Conservation (phyloP, 345 rosid genomes). For the Dipteronia dyeriana region DNA sequence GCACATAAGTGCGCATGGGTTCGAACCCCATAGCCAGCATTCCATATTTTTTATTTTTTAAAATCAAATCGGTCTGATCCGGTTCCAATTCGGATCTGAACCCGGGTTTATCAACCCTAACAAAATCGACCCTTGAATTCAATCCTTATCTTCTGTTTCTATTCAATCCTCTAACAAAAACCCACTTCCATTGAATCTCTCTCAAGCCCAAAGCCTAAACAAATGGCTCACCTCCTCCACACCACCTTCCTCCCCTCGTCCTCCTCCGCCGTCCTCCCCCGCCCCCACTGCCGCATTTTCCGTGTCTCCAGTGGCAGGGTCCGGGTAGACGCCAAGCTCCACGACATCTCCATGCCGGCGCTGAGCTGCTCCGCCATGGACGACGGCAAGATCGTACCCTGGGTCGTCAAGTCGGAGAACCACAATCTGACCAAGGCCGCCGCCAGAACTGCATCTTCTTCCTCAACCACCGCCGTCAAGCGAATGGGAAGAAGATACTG, state of each 20-base stretch:
- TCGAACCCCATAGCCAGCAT: conserved; percentile 60
- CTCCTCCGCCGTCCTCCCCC: conserved; percentile 31
- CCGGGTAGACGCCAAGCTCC: conserved; percentile 67
- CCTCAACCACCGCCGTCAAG: too few species aligned
- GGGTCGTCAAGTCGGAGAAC: conserved; percentile 85
- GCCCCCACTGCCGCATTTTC: conserved; percentile 9
- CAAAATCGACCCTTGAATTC: too few species aligned
- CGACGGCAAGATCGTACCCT: conserved; percentile 90
- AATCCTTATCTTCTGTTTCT: too few species aligned
- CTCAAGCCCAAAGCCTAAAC: not conserved
- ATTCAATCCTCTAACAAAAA: too few species aligned
- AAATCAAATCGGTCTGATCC: not conserved
- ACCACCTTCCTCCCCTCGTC: conserved; percentile 57
- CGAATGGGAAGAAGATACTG: too few species aligned
- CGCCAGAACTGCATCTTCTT: too few species aligned
- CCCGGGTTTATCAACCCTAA: too few species aligned
- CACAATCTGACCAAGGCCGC: conserved; percentile 67
- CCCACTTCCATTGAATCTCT: not conserved
- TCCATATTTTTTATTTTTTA: not conserved
- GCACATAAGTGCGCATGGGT: conserved; percentile 64
- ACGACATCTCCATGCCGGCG: conserved; percentile 97
- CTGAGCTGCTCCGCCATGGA: conserved; percentile 95
- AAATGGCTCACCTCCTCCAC: conserved; percentile 69
- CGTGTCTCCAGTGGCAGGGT: conserved; percentile 23
- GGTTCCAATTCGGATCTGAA: too few species aligned